Evolutionary conservation across 1,284 basidiomycete species (phyloP), one percentile per base, ranked within the genome.

Genomic region (Cystobasidium sp.): DNA sequence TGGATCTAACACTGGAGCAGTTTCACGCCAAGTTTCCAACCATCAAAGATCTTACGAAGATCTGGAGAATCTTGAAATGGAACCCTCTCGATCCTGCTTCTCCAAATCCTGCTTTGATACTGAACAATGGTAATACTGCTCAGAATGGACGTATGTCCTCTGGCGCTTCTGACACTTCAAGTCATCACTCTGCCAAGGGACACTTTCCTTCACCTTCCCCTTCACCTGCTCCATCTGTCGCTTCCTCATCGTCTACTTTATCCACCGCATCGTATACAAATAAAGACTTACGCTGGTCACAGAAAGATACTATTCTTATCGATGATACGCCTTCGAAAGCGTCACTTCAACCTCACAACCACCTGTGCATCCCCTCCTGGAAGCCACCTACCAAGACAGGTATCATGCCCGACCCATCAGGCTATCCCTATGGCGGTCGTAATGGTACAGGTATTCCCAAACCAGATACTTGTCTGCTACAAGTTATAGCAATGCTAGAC

Each of bases 251-350:
- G 3, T 59, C 56, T 20, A 49, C 46, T 49, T 10, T 20, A 16
- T 55, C 53, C 7, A 63, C 43, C 24, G 46, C 61, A 47, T 43
- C 61, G 1, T 49, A 49, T 37, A 47, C 44, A 41, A 46, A 49
- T 7, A 63, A 63, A 41, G 61, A 63, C 24, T n/a, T 63, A 47
- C 61, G 43, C 7, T 73, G 70, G 70, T 73, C 70, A 6, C 70
- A 73, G 43, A 31, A 22, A 51, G 70, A 73, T 44, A 73, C 70
- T 20, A 49, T 73, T 49, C 70, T 73, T 14, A 73, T 73, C 52
- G 70, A 73, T 52, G 70, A 73, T 53, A 56, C 56, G 8, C 59
- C 62, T 46, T 61, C 41, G 0, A 73, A 73, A 59, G 70, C 70
- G 1, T 43, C 44, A 1, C 22, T 73, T n/a, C 70, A 73, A 24